Evolutionary conservation across 2,329 filamentous ascomycete genomes (phyloP), one percentile per base, ranked within the genome.

Genomic region (Arthrinium phaeospermum): DNA sequence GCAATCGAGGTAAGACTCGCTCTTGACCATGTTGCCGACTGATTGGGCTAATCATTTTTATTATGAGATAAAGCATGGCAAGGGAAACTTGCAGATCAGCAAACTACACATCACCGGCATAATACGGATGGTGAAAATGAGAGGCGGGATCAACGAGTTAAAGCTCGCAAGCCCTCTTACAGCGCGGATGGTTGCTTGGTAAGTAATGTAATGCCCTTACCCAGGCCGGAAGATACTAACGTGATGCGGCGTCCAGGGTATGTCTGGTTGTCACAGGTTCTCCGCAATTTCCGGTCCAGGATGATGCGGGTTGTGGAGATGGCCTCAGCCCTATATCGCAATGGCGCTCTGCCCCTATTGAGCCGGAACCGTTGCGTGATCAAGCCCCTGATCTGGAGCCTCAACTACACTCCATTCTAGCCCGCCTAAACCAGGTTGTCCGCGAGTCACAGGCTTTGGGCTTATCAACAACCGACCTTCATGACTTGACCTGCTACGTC

Each of bases 181-280:
- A 0, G 87, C 86, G 10, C 84, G 87, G 71, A 89, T 89, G 87
- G 80, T 89, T 13, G 82, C 83, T 73, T 89, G 87, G 87, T 88
- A 76, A 79, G 85, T 75, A 13, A 37, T 13, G 19, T 5, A 41
- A 12, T 37, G 8, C 34, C 16, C 57, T 22, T 41, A 41, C 4
- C 57, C 19, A 27, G 19, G 2, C 34, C 13, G 57, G 10, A 41
- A 6, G 19, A 41, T 41, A 24, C 57, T 64, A 41, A 64, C 22
- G 19, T 64, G 57, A 14, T 41, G n/a, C 4, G 22, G 16, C 41
- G 34, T 10, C 19, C 45, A 90, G 89, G 89, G 87, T 90, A n/a
- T 88, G 88, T 0, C 83, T 90, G 83, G 80, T 91, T 4, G 83
- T 90, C 7, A 87, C 81, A 72, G 86, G 86, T 10, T 70, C 75